phyloP scores from a whole-genome alignment of 352 stramenopile genomes.

The Phytophthora fragariaefolia region DNA sequence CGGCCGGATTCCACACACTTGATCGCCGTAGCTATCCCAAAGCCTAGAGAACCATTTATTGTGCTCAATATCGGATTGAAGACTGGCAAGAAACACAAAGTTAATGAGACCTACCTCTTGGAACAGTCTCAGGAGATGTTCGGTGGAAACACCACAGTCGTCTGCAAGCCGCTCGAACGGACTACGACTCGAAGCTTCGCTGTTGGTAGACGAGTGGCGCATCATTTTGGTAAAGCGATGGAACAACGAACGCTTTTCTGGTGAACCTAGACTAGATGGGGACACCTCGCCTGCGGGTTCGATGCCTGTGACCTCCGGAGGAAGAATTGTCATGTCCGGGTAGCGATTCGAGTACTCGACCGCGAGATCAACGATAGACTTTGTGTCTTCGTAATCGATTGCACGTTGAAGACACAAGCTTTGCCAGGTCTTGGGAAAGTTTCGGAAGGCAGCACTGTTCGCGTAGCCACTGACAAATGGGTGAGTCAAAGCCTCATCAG shows the following conservation, averaged over 20 bases:
- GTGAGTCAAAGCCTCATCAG: slow-evolving; percentile 89
- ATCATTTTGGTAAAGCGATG: slow-evolving; percentile 33
- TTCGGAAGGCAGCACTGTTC: slow-evolving; percentile 30
- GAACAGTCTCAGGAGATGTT: slow-evolving; percentile 25
- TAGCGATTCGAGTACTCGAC: slow-evolving; percentile 44
- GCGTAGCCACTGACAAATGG: slow-evolving; percentile 81
- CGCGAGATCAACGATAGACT: slow-evolving; percentile 39
- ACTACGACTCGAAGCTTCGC: not conserved
- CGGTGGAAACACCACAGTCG: slow-evolving; percentile 32
- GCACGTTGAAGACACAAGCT: slow-evolving; percentile 39
- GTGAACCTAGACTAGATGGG: not conserved
- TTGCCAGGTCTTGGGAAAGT: slow-evolving; percentile 53
- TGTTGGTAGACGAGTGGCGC: not conserved
- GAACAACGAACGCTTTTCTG: slow-evolving; percentile 25
- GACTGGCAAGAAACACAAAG: not conserved
- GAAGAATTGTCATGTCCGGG: slow-evolving; percentile 24
- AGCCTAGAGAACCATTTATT: slow-evolving; percentile 5
- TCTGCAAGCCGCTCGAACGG: slow-evolving; percentile 30
- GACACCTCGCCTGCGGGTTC: slow-evolving; percentile 16
- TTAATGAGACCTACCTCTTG: slow-evolving; percentile 13
- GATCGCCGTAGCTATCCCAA: slow-evolving; percentile 41
- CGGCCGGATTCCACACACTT: slow-evolving; percentile 60
- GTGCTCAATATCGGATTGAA: not conserved
- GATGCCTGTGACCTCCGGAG: slow-evolving; percentile 18
- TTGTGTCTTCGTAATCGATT: slow-evolving; percentile 34